Percentiles rank a stretch among this genome's conserved stretches.
phyloP scores from a whole-genome alignment of 1,284 basidiomycete genomes.

The Xerocomus minutiporus region DNA sequence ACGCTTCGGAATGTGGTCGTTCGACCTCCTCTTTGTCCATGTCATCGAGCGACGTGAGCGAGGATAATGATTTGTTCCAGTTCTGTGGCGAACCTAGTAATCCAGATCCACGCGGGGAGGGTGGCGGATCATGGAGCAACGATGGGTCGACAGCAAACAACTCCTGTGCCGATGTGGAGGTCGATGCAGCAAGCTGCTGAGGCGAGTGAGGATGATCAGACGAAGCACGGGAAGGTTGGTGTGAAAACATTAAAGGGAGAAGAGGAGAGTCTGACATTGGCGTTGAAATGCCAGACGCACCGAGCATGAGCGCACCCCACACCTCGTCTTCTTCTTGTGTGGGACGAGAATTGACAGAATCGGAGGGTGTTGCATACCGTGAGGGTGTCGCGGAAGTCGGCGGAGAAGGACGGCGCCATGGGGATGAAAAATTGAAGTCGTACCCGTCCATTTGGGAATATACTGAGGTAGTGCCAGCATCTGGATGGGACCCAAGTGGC shows the following conservation, averaged over 20 bases:
- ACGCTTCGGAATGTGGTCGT: neutral
- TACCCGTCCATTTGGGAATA: neutral
- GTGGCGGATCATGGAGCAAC: constrained; percentile 3
- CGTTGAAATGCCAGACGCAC: constrained; percentile 14
- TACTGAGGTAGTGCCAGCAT: neutral
- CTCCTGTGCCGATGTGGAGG: neutral
- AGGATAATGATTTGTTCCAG: constrained; percentile 13
- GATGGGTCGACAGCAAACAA: constrained; percentile 12
- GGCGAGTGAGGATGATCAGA: neutral
- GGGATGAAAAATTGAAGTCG: constrained; percentile 2
- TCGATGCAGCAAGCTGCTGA: neutral
- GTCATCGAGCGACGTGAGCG: constrained; percentile 17
- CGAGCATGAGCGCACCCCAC: constrained; percentile 12
- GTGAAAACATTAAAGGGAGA: constrained; percentile 1
- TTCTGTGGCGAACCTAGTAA: neutral
- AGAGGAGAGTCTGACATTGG: neutral
- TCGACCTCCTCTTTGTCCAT: neutral
- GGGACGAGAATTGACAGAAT: neutral
- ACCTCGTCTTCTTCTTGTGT: constrained; percentile 24
- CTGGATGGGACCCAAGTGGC: neutral
- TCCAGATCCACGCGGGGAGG: neutral
- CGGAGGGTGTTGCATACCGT: constrained; percentile 11
- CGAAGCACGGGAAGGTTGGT: neutral
- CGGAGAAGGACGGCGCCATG: neutral
- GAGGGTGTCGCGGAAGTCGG: neutral